phyloP scores from a whole-genome alignment of 2,329 filamentous ascomycete genomes.

The Phaeosphaeriaceae sp. region DNA sequence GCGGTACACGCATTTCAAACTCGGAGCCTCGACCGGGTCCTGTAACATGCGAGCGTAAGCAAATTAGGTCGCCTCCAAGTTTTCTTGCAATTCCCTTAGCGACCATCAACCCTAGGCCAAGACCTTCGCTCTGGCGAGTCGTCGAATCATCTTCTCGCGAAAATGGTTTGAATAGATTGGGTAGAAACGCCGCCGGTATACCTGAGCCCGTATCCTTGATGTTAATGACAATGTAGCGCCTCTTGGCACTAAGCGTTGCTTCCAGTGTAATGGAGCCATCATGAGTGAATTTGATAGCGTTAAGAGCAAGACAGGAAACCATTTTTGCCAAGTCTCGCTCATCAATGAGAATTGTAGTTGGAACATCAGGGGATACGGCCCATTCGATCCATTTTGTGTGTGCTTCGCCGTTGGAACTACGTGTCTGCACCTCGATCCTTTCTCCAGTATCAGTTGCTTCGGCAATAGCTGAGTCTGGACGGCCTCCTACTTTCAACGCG shows the following conservation, averaged over 20 bases:
- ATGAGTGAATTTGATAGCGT: conserved; percentile 75
- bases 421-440: conserved; percentile 55
- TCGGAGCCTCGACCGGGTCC: conserved; percentile 68
- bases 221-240: conserved; percentile 64
- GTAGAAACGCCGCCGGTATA: conserved; percentile 70
- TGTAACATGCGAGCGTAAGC: conserved; percentile 66
- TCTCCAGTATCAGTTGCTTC: conserved; percentile 56
- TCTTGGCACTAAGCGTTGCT: conserved; percentile 59
- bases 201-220: conserved; percentile 72
- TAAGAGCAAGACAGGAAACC: conserved; percentile 68
- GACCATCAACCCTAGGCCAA: conserved; percentile 73
- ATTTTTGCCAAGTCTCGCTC: conserved; percentile 69
- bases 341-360: conserved; percentile 63
- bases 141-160: conserved; percentile 72
- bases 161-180: conserved; percentile 72
- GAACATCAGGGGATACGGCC: conserved; percentile 58
- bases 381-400: conserved; percentile 58
- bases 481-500: conserved; percentile 58
- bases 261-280: conserved; percentile 65
- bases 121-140: conserved; percentile 70
- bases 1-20: conserved; percentile 71
- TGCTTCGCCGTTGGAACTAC: conserved; percentile 52
- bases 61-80: conserved; percentile 71
- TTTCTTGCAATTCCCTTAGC: conserved; percentile 73
- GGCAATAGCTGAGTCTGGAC: conserved; percentile 59